Conservation (phyloP, 1,139 yeast genomes). For the Magnusiomyces starmeri region DNA sequence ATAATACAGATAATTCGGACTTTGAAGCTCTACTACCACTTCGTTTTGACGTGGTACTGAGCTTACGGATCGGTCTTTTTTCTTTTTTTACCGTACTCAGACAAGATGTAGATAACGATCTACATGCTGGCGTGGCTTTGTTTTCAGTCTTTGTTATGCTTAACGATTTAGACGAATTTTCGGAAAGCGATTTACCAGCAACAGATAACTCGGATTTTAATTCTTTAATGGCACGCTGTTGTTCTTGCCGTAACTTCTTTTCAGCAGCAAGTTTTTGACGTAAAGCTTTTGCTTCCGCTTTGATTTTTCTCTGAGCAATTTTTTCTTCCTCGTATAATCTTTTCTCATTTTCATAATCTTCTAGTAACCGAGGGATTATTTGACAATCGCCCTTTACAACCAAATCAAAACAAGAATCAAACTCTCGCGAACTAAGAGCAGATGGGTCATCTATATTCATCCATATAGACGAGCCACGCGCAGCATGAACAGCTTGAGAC, state of each 20-base stretch:
- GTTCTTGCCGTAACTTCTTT: conserved; percentile 4
- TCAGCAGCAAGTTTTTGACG: conserved; percentile 15
- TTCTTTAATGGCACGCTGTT: too few relatives aligned
- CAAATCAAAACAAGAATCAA: conserved; percentile 47
- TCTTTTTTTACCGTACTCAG: too few relatives aligned
- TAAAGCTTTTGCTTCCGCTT: conserved; percentile 8
- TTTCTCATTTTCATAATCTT: conserved; percentile 29
- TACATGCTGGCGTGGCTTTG: background rate
- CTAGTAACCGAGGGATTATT: conserved; percentile 36
- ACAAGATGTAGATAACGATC: too few relatives aligned
- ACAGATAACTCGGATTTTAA: too few relatives aligned
- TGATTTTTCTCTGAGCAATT: conserved; percentile 12
- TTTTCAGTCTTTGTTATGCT: background rate
- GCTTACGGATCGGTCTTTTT: too few relatives aligned
- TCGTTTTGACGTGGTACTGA: too few relatives aligned
- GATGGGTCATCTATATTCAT: conserved; percentile 44
- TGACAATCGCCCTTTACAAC: conserved; percentile 58
- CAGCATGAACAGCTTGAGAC: conserved; percentile 56
- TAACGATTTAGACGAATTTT: too few relatives aligned
- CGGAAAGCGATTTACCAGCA: background rate
- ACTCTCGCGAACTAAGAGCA: conserved; percentile 40
- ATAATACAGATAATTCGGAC: too few relatives aligned
- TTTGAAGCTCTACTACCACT: too few relatives aligned
- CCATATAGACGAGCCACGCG: conserved; percentile 52
- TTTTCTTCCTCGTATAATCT: conserved; percentile 16